Evolutionary conservation across 2,329 filamentous ascomycete species (phyloP), one percentile per base, ranked within the genome.

Genomic region (Cladobotryum mycophilum): DNA sequence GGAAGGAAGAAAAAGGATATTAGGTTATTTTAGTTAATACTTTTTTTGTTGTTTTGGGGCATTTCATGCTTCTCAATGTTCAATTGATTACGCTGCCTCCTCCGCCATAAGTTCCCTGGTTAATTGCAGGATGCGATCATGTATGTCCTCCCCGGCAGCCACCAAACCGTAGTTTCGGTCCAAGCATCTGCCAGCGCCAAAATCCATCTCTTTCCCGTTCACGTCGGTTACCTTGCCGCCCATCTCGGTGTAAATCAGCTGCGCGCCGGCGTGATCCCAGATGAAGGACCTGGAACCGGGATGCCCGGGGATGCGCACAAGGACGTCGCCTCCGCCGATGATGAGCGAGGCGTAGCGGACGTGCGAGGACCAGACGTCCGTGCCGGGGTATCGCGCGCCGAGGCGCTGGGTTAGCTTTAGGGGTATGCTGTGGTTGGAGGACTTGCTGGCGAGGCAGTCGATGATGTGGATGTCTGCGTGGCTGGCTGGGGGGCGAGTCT

Each of bases 211-310:
- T 41, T 55, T 56, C 7, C 68, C 69, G 15, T 71, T 66, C 48
- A 71, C 64, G 48, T 82, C 79, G 0, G 76, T 80, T 42, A 81
- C 68, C 50, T 65, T 68, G 17, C 79, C 79, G 1, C 79, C 79
- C 1, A 75, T 65, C 62, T 82, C 79, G 49, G 76, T 73, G 49
- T 79, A 76, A 30, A 81, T 65, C 51, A 82, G 65, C 71, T 81
- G 79, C 1, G 78, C 77, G 5, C 78, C 79, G 0, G 78, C 78
- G 54, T 82, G 79, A 54, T 82, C 79, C 79, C 78, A 72, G 36
- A 70, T 58, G 46, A 61, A 67, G 50, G 66, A 64, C 35, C 53
- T 55, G 15, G 56, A 51, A 6, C 45, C 48, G 14, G 40, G 40
- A 1, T 48, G 49, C 14, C 56, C 48, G 11, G 63, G 67, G 12